Conservation (phyloP, 345 rosid species). For the Arabis hirsuta region DNA sequence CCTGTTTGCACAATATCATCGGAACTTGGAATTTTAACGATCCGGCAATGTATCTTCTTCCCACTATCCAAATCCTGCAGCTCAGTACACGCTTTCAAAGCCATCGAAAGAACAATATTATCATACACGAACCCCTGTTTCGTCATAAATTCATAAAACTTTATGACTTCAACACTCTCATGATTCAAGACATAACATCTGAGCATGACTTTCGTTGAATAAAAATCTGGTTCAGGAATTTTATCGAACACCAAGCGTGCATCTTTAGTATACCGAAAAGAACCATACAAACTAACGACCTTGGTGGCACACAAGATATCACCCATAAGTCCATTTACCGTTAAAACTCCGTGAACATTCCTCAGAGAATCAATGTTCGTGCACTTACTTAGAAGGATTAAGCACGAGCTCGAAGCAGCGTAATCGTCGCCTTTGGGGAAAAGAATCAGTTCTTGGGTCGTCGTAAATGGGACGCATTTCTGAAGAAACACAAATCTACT, state of each 20-base stretch:
- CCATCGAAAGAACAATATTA: conserved; percentile 58
- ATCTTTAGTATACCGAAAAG: conserved; percentile 49
- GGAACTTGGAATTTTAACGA: conserved; percentile 56
- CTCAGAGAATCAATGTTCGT: conserved; percentile 49
- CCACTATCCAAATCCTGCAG: conserved; percentile 56
- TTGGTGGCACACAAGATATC: conserved; percentile 61
- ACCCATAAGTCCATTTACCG: conserved; percentile 50
- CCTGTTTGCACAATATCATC: conserved; percentile 70
- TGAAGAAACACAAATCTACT: conserved; percentile 33
- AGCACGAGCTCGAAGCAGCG: conserved; percentile 44
- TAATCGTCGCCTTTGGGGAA: conserved; percentile 10
- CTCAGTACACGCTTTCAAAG: conserved; percentile 76
- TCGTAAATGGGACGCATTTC: conserved; percentile 34
- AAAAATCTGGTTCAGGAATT: conserved; percentile 72
- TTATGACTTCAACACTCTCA: conserved; percentile 47
- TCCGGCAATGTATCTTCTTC: conserved; percentile 62
- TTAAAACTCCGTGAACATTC: conserved; percentile 52
- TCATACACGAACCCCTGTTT: conserved; percentile 45
- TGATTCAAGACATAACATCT: conserved; percentile 66
- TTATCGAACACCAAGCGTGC: conserved; percentile 78
- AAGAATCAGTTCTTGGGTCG: conserved; percentile 1
- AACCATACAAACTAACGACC: conserved; percentile 64
- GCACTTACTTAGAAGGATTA: conserved; percentile 56
- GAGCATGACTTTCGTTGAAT: conserved; percentile 71
- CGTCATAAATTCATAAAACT: conserved; percentile 50